A percentile compares a stretch with the other conserved stretches of the same genome.
Conservation (phyloP, 495 filamentous ascomycete genomes). For the Clavariopsis aquatica region DNA sequence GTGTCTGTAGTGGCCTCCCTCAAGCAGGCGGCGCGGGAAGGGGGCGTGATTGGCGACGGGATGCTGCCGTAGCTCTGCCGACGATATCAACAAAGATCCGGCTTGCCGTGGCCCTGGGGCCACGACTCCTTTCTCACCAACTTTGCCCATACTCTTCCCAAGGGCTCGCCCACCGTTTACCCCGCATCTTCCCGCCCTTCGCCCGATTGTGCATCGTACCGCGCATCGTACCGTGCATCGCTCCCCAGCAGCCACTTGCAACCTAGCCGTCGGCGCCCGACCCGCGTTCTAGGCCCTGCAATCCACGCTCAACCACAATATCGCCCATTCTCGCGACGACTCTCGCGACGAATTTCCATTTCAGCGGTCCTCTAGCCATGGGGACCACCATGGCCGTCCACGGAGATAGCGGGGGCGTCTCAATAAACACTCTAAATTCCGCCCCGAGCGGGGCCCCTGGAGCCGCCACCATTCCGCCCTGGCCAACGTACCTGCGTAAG, state of each 20-base stretch:
- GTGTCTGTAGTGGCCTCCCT: no score
- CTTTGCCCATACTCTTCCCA: background rate
- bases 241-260: background rate
- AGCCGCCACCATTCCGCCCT: background rate
- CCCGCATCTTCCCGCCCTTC: background rate
- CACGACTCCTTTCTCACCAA: background rate
- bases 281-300: slow-evolving; percentile 1
- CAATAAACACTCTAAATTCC: no score
- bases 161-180: background rate
- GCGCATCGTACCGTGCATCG: background rate
- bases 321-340: no score
- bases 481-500: background rate
- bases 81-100: no score
- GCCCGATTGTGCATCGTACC: background rate
- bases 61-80: no score
- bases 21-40: no score
- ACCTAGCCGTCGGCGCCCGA: background rate
- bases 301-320: background rate
- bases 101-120: no score
- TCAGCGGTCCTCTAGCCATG: background rate
- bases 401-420: background rate
- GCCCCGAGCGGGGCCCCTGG: background rate
- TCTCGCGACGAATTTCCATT: background rate
- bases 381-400: background rate
- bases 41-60: no score